Percentiles rank a stretch among this genome's conserved stretches.
These are phyloP conservation scores for Eucalyptus cladocalyx DNA, from an alignment of 345 rosid genomes.

Conservation along the genomic window DNA sequence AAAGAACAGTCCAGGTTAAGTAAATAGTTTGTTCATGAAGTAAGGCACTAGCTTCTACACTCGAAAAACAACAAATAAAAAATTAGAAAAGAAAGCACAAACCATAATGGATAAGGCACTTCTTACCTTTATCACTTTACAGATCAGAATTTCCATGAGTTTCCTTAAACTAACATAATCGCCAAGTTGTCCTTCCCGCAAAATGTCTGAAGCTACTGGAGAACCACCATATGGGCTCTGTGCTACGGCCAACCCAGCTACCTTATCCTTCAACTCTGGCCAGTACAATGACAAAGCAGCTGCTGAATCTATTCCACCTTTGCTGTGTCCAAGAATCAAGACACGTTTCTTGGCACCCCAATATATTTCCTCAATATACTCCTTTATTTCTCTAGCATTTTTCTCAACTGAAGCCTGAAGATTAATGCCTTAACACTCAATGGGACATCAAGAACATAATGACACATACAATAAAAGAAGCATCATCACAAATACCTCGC, in stretches of 20 bases:
- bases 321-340: slow-evolving; percentile 94
- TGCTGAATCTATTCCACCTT: slow-evolving; percentile 96
- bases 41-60: not conserved
- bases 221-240: slow-evolving; percentile 98
- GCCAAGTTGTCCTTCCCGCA: slow-evolving; percentile 93
- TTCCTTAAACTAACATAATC: slow-evolving; percentile 77
- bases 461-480: not conserved
- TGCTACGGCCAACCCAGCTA: slow-evolving; percentile 79
- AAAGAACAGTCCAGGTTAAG: not conserved
- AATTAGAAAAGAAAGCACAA: not conserved
- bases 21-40: not conserved
- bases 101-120: too few relatives aligned
- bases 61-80: not conserved
- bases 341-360: slow-evolving; percentile 95
- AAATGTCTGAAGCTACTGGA: slow-evolving; percentile 89
- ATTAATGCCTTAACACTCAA: slow-evolving; percentile 6
- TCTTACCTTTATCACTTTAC: slow-evolving; percentile 87
- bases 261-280: slow-evolving; percentile 95
- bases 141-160: slow-evolving; percentile 79
- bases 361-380: slow-evolving; percentile 85
- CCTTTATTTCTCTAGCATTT: slow-evolving; percentile 92
- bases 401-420: slow-evolving; percentile 92
- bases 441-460: not conserved
- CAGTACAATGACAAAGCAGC: slow-evolving; percentile 91
- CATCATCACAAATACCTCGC: slow-evolving; percentile 47